Conservation (phyloP, 331 rosid species). For the Cydonia oblonga region DNA sequence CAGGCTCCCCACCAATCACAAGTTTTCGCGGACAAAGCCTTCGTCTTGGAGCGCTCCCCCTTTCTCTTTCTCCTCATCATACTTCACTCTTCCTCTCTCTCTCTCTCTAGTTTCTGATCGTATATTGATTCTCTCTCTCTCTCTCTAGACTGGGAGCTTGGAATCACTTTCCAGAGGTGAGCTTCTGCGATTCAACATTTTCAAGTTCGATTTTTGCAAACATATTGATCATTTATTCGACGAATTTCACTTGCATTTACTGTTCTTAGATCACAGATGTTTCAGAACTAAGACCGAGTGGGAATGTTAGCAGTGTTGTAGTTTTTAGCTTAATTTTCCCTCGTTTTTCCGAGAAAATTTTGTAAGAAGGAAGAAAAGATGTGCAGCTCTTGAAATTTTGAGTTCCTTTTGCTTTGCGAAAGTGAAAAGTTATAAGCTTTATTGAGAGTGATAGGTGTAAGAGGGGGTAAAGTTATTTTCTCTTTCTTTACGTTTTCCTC, state of each 20-base stretch:
- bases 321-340: background rate
- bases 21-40: background rate
- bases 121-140: background rate
- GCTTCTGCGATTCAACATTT: background rate
- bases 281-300: background rate
- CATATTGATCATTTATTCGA: background rate
- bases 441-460: background rate
- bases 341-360: background rate
- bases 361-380: background rate
- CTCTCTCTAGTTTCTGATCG: constrained; percentile 8
- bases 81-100: background rate
- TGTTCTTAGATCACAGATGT: background rate
- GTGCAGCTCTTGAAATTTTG: background rate
- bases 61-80: background rate
- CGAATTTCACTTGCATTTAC: background rate
- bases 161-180: background rate
- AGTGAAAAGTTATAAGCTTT: background rate
- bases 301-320: background rate
- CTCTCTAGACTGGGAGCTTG: background rate
- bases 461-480: background rate
- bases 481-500: background rate
- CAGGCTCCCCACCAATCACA: constrained; percentile 5
- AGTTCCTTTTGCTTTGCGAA: background rate
- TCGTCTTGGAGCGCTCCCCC: background rate
- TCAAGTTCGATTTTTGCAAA: background rate